Percentiles rank a stretch among this genome's conserved stretches.
phyloP scores from a whole-genome alignment of 768 basidiomycete genomes.

The Suillus placidus region DNA sequence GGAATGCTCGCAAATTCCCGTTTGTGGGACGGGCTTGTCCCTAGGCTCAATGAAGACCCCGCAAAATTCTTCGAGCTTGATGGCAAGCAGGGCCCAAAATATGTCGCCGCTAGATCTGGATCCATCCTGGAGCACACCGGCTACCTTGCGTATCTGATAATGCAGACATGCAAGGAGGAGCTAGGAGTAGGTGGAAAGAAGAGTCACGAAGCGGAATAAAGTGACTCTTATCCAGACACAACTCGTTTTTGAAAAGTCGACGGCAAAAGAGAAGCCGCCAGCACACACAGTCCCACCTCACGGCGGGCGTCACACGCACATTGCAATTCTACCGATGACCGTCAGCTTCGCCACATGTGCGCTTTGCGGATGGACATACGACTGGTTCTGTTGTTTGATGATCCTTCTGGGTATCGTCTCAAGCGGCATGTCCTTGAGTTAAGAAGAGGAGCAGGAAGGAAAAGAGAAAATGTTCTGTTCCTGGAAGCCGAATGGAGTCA shows the following conservation, averaged over 20 bases:
- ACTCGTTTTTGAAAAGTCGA: neutral
- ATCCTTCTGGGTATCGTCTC: conserved; percentile 25
- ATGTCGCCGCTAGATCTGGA: conserved; percentile 29
- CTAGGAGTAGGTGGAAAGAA: conserved; percentile 11
- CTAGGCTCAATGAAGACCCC: conserved; percentile 24
- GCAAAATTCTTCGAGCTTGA: conserved; percentile 28
- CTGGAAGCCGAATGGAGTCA: neutral
- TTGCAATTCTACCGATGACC: conserved; percentile 15
- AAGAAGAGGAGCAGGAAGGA: neutral
- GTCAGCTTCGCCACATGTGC: conserved; percentile 16
- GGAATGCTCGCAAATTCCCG: conserved; percentile 29
- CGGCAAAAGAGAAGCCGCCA: neutral
- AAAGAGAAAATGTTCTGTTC: neutral
- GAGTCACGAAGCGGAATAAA: conserved; percentile 13
- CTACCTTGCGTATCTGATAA: conserved; percentile 30
- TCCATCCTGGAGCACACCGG: conserved; percentile 29
- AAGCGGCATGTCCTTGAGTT: conserved; percentile 19
- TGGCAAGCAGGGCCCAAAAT: conserved; percentile 29
- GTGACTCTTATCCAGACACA: conserved; percentile 23
- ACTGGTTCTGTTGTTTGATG: conserved; percentile 25
- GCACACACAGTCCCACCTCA: neutral
- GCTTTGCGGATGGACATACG: conserved; percentile 17
- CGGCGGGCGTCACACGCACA: neutral
- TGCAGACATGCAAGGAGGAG: conserved; percentile 23
- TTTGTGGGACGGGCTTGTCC: conserved; percentile 30